Evolutionary conservation across 2,329 filamentous ascomycete species (phyloP), one percentile per base, ranked within the genome.

Genomic region (Diaporthe capsici): DNA sequence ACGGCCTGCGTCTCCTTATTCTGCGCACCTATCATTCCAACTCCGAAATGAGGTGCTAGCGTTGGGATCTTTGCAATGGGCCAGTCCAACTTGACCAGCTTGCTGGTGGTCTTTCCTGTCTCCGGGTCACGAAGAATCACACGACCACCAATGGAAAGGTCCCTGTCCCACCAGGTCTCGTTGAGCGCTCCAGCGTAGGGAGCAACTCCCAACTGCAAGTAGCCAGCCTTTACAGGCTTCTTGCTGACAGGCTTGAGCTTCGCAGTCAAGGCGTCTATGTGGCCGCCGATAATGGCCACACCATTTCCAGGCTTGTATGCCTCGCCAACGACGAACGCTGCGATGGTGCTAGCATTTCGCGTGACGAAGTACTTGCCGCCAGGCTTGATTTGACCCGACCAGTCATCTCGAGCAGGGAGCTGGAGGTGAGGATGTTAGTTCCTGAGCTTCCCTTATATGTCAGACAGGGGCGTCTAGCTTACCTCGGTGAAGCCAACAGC

Each of bases 101-200:
- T 94, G 42, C 91, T 92, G 31, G 90, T 88, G 49, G 97, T 95
- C 89, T 96, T 97, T 79, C 93, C 93, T 3, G 91, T 90, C 65
- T 87, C 85, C 6, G 88, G 83, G 79, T 98, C 93, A 78, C 92
- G 94, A 61, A 98, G 92, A 67, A 98, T 88, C 5, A 98, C 96
- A 60, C 95, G 90, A 53, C 97, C 97, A 78, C 95, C 97, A 80
- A 98, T 94, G 78, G 94, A 93, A 71, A 99, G 89, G 84, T 99
- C 97, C 51, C 97, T 92, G 84, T 98, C 97, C 96, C 96, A 98
- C 97, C 97, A 98, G 1, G 97, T 98, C 77, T 89, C 88, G 82
- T 96, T 97, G 77, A 98, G 86, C 1, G 88, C 95, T 70, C 97
- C 96, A 13, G 95, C 96, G 82, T 98, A 99, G 0, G 94, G 97